These are phyloP conservation scores for Dictyostelium intermedium DNA, from an alignment of 78 protist genomes.

Conservation along the genomic window DNA sequence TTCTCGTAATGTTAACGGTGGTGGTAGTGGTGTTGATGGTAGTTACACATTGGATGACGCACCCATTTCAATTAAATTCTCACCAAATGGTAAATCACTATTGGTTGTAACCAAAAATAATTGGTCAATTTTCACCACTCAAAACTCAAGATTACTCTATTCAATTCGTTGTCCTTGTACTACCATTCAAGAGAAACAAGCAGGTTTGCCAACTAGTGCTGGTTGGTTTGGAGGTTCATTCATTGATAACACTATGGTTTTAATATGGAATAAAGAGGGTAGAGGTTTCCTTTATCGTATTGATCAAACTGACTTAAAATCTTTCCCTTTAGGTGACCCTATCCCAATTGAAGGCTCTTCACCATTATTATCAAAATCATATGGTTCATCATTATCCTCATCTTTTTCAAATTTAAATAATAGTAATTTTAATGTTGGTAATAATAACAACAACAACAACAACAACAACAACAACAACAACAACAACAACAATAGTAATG, in stretches of 20 bases:
- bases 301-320: conserved; percentile 12
- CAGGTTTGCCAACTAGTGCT: conserved; percentile 6
- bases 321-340: conserved; percentile 65
- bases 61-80: conserved; percentile 59
- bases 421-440: background rate
- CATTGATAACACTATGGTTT: conserved; percentile 38
- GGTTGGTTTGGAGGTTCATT: conserved; percentile 81
- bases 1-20: background rate
- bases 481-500: background rate
- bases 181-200: background rate
- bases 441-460: background rate
- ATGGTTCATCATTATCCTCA: conserved; percentile 18
- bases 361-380: conserved; percentile 31
- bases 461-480: background rate
- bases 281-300: conserved; percentile 32
- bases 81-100: conserved; percentile 71
- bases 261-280: conserved; percentile 65
- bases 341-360: conserved; percentile 61
- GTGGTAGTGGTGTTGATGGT: background rate
- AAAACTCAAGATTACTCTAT: conserved; percentile 17
- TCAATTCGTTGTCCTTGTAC: conserved; percentile 36
- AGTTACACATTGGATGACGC: conserved; percentile 31
- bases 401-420: background rate
- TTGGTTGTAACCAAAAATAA: conserved; percentile 32
- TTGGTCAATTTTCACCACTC: conserved; percentile 68